Evolutionary conservation across 192 early-diverging fungal genomes (phyloP).

Genomic region (Chytriomyces sp.): DNA sequence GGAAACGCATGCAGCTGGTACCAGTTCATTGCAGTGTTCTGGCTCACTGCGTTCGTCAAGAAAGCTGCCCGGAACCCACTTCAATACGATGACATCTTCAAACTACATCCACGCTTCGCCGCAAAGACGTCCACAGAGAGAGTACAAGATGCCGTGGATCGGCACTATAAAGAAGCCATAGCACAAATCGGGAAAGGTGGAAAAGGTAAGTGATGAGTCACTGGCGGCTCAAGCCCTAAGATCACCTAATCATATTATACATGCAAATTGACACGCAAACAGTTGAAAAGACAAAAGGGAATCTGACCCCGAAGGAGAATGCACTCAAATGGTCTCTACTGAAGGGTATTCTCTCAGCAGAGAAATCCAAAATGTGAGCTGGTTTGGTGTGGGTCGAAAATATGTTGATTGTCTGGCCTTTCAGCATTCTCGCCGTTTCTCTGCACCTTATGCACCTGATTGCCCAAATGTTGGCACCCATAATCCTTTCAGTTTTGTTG

Average conservation of each 20-base stretch:
- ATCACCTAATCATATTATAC: not conserved
- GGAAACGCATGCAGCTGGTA: constrained; percentile 12
- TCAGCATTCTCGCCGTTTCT: not conserved
- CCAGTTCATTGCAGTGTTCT: not conserved
- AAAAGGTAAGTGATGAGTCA: not conserved
- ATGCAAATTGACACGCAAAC: not conserved
- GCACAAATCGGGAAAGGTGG: not conserved
- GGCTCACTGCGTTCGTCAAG: constrained; percentile 6
- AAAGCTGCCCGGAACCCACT: constrained; percentile 4
- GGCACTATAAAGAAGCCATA: not conserved
- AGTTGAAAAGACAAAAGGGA: no score
- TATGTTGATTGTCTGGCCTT: not conserved
- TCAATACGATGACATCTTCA: constrained; percentile 9
- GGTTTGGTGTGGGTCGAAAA: no score
- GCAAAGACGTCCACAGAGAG: not conserved
- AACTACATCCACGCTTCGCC: constrained; percentile 4
- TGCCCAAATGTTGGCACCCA: constrained; percentile 7
- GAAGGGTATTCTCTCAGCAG: not conserved
- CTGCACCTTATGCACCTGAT: not conserved
- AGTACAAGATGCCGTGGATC: not conserved
- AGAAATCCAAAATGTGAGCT: not conserved
- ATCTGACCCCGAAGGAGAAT: constrained; percentile 3
- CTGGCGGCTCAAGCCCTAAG: not conserved
- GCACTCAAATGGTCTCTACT: constrained; percentile 13
- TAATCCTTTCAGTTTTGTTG: not conserved